Evolutionary conservation across 208 protist genomes (phyloP), one percentile per base, ranked within the genome.

Genomic region (Trypanosoma cruzi): DNA sequence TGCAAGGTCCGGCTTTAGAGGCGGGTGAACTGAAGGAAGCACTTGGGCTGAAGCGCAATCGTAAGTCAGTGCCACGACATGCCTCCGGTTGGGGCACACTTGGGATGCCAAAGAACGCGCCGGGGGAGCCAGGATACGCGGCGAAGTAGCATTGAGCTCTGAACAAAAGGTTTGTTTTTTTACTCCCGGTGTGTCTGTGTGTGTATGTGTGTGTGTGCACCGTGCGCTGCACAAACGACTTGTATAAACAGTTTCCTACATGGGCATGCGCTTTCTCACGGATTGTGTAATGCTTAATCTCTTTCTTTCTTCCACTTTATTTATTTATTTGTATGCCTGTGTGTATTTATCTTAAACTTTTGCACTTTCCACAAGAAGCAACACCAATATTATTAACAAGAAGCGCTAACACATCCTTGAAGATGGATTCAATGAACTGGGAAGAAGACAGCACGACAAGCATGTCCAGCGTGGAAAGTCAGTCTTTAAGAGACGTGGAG

Each of bases 21-120:
- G 81, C 90, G 40, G 90, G 90, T 64, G 88, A 90, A 74, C 75
- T 96, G 40, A 96, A 96, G 79, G 87, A 96, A 68, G 85, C 90
- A 24, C 68, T 96, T 20, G 90, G 90, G n/a, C 80, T 96, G 32
- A 96, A 96, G 67, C 73, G 87, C 64, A 96, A 96, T 65, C 80
- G 90, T 40, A 68, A 71, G 34, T 81, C 75, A 57, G 58, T 73
- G 29, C 84, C 84, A 29, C 79, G 84, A 24, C 58, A 83, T 16
- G 87, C 75, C 0, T 71, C 79, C 7, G 90, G 90, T 14, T 96
- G 88, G 71, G 85, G 83, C 1, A 96, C 90, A 20, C 68, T 96
- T 32, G 90, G 87, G 20, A 78, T 82, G 58, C 53, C 49, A 40
- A 67, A 81, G 57, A 46, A n/a, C 34, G 54, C 50, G 56, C 56